phyloP scores from a whole-genome alignment of 495 filamentous ascomycete species.

The Recurvomyces mirabilis region DNA sequence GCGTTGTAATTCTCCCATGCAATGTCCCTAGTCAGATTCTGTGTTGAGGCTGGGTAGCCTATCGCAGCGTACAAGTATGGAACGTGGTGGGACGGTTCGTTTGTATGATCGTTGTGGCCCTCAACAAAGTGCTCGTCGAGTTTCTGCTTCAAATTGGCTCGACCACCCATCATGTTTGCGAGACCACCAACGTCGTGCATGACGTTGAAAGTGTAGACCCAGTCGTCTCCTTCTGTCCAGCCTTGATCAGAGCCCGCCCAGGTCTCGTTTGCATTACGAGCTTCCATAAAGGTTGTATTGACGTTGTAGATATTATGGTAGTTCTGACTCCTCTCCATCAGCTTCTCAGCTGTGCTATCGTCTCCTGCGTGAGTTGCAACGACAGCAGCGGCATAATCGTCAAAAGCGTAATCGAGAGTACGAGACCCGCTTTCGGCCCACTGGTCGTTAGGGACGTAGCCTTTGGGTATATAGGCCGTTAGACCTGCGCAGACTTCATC shows the following conservation, averaged over 20 bases:
- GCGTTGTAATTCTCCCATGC: constrained; percentile 17
- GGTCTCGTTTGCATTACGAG: constrained; percentile 16
- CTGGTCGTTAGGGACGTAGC: constrained; percentile 20
- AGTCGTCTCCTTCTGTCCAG: constrained; percentile 22
- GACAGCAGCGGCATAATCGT: constrained; percentile 17
- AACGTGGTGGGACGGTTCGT: constrained; percentile 21
- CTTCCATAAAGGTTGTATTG: constrained; percentile 18
- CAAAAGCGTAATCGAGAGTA: constrained; percentile 19
- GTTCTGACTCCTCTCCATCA: constrained; percentile 9
- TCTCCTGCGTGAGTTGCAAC: constrained; percentile 17
- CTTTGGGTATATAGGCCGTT: constrained; percentile 12
- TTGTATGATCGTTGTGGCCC: constrained; percentile 20
- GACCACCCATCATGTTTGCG: constrained; percentile 15
- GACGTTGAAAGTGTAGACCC: constrained; percentile 21
- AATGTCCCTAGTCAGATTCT: constrained; percentile 14
- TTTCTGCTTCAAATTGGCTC: constrained; percentile 10
- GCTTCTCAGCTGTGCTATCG: neutral
- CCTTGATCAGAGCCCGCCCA: constrained; percentile 19
- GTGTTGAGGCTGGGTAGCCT: constrained; percentile 16
- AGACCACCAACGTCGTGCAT: constrained; percentile 16
- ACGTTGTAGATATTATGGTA: constrained; percentile 17
- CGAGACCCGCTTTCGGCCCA: constrained; percentile 20
- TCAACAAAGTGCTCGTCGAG: constrained; percentile 17
- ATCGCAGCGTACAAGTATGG: constrained; percentile 16
- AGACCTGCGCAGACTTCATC: constrained; percentile 18